Evolutionary conservation across 2,329 filamentous ascomycete genomes (phyloP).

Genomic region (Penicillium sp.): DNA sequence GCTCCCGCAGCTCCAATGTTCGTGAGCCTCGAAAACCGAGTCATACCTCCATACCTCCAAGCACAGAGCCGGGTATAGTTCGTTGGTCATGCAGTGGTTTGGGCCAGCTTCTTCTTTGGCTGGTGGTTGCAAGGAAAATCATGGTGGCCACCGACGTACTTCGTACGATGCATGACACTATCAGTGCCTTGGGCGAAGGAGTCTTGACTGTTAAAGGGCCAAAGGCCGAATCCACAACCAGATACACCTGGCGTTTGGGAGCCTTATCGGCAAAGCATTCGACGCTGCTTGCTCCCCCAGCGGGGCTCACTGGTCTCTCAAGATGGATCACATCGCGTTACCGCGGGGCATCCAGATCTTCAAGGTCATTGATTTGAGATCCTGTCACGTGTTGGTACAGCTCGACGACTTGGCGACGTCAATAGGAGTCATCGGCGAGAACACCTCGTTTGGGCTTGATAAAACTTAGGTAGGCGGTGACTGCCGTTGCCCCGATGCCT

Average conservation of each 20-base stretch:
- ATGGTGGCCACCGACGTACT: slow-evolving; percentile 92
- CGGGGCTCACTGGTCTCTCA: slow-evolving; percentile 90
- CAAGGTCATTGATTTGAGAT: too few relatives aligned
- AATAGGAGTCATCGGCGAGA: too few relatives aligned
- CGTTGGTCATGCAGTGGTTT: slow-evolving; percentile 64
- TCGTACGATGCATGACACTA: slow-evolving; percentile 85
- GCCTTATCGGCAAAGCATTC: slow-evolving; percentile 69
- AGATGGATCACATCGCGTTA: slow-evolving; percentile 73
- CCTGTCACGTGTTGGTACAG: too few relatives aligned
- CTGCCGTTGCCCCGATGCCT: too few relatives aligned
- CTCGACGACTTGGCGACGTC: too few relatives aligned
- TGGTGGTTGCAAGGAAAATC: slow-evolving; percentile 83
- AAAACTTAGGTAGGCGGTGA: too few relatives aligned
- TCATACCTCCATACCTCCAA: slow-evolving; percentile 89
- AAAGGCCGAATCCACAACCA: slow-evolving; percentile 87
- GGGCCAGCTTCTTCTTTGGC: slow-evolving; percentile 54
- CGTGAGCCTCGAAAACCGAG: slow-evolving; percentile 79
- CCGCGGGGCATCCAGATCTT: too few relatives aligned
- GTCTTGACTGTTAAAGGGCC: slow-evolving; percentile 80
- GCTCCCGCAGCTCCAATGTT: slow-evolving; percentile 78
- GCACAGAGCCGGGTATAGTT: slow-evolving; percentile 71
- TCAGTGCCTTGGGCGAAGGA: slow-evolving; percentile 79
- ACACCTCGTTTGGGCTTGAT: too few relatives aligned
- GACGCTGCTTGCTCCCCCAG: slow-evolving; percentile 74
- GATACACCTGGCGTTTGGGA: slow-evolving; percentile 61